Percentiles rank a stretch among this genome's conserved stretches.
These are phyloP conservation scores for Onygenales sp. DNA, from an alignment of 2,329 filamentous ascomycete genomes.

Conservation along the genomic window DNA sequence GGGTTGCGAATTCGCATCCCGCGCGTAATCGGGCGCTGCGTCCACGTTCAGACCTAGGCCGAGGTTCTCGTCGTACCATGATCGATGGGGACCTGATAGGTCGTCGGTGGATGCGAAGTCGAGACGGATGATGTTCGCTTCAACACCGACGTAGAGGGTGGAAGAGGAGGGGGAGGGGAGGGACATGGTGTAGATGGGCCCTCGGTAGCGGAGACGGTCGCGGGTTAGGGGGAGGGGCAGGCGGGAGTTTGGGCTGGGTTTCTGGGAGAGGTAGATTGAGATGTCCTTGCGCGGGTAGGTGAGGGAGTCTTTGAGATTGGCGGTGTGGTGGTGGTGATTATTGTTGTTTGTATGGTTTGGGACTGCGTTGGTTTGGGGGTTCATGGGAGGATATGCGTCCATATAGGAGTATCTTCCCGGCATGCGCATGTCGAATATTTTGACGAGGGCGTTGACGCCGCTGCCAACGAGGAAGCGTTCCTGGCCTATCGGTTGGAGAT, in stretches of 20 bases:
- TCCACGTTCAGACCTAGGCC: constrained; percentile 15
- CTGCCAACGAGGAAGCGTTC: constrained; percentile 50
- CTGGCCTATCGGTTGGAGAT: constrained; percentile 46
- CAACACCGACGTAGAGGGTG: constrained; percentile 37
- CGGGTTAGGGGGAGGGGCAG: constrained; percentile 9
- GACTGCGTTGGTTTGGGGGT: background rate
- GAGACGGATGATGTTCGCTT: constrained; percentile 32
- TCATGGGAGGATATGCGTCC: constrained; percentile 14
- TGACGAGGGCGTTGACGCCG: constrained; percentile 48
- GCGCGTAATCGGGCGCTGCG: constrained; percentile 1
- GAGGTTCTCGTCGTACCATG: constrained; percentile 27
- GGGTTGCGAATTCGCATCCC: constrained; percentile 12
- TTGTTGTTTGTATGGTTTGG: background rate
- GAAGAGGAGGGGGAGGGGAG: constrained; percentile 35
- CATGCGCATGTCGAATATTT: constrained; percentile 51
- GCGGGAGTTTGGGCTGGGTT: constrained; percentile 9
- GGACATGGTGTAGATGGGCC: constrained; percentile 36
- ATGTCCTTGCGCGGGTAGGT: constrained; percentile 23
- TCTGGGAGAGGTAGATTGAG: constrained; percentile 34
- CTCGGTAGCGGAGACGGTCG: constrained; percentile 26
- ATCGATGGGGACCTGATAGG: constrained; percentile 18
- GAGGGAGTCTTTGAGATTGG: constrained; percentile 4
- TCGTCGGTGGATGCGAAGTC: constrained; percentile 38
- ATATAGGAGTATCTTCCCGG: constrained; percentile 25
- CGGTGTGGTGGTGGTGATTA: background rate